Conservation (phyloP, 106 monocot genomes). For the Agapanthus africanus region DNA sequence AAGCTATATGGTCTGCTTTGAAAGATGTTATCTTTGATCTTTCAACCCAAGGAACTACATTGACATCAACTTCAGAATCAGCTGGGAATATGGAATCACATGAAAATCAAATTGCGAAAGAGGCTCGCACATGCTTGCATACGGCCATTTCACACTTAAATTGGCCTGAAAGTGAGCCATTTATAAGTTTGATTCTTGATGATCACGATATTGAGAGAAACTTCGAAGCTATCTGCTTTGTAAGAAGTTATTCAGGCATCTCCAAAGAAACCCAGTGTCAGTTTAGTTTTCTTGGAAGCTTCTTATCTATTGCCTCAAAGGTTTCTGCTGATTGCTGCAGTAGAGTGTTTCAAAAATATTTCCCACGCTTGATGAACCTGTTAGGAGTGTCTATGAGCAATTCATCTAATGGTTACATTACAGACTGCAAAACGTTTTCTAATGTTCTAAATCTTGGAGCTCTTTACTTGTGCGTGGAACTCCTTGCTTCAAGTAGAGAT, state of each 20-base stretch:
- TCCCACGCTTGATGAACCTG: conserved; percentile 44
- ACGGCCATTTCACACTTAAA: conserved; percentile 35
- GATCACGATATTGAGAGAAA: conserved; percentile 56
- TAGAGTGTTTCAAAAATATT: conserved; percentile 56
- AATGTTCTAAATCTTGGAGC: conserved; percentile 47
- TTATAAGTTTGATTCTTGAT: conserved; percentile 51
- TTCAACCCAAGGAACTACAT: conserved; percentile 15
- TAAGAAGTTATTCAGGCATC: conserved; percentile 19
- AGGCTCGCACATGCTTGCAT: conserved; percentile 68
- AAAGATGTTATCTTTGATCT: conserved; percentile 57
- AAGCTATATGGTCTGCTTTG: conserved; percentile 60
- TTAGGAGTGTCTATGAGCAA: conserved; percentile 30
- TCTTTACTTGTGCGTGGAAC: conserved; percentile 65
- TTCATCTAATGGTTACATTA: conserved; percentile 12
- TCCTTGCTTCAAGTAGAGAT: conserved; percentile 70
- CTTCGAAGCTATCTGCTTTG: conserved; percentile 33
- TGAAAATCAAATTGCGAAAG: conserved; percentile 49
- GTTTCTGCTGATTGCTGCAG: conserved; percentile 52
- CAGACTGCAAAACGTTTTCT: conserved; percentile 3
- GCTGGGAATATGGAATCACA: conserved; percentile 23
- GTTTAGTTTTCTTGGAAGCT: conserved; percentile 50
- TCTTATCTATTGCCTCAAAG: conserved; percentile 51
- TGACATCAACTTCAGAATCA: conserved; percentile 11
- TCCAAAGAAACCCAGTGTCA: conserved; percentile 26
- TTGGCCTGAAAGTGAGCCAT: conserved; percentile 26